These are phyloP conservation scores for Fusarium nodosum DNA, from an alignment of 2,329 filamentous ascomycete species.

Conservation along the genomic window DNA sequence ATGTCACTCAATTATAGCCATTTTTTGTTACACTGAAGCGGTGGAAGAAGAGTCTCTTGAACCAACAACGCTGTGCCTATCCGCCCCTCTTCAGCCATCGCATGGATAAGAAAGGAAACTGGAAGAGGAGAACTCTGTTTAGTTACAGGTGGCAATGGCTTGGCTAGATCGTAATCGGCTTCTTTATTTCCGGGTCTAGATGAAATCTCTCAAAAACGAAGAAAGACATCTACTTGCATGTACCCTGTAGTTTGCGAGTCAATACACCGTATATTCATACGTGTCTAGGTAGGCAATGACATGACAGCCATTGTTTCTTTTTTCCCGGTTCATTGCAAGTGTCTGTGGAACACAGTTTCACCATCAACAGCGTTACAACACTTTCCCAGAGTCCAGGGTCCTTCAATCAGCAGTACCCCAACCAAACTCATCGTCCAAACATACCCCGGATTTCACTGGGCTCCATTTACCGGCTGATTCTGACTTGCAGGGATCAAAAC, in stretches of 20 bases:
- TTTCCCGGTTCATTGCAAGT: neutral
- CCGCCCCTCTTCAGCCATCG: conserved; percentile 16
- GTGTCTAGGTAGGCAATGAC: neutral
- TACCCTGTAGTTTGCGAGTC: conserved; percentile 1
- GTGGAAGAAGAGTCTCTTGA: conserved; percentile 18
- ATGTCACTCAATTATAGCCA: neutral
- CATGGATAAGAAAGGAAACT: conserved; percentile 1
- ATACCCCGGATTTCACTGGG: conserved; percentile 34
- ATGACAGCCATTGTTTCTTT: neutral
- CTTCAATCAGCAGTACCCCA: neutral
- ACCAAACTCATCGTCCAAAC: conserved; percentile 16
- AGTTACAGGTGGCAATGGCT: conserved; percentile 22
- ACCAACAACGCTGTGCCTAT: conserved; percentile 26
- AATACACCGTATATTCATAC: neutral
- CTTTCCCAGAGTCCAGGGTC: neutral
- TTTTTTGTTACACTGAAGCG: conserved; percentile 18
- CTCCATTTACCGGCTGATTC: conserved; percentile 22
- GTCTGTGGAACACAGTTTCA: conserved; percentile 6
- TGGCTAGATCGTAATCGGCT: conserved; percentile 2
- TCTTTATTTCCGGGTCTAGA: conserved; percentile 17
- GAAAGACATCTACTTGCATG: neutral
- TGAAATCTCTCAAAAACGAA: neutral
- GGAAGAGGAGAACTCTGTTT: conserved; percentile 5
- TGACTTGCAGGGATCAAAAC: conserved; percentile 24
- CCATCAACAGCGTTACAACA: conserved; percentile 6